These are phyloP conservation scores for Clitopilus hobsonii DNA, from an alignment of 768 basidiomycete genomes.

Conservation along the genomic window DNA sequence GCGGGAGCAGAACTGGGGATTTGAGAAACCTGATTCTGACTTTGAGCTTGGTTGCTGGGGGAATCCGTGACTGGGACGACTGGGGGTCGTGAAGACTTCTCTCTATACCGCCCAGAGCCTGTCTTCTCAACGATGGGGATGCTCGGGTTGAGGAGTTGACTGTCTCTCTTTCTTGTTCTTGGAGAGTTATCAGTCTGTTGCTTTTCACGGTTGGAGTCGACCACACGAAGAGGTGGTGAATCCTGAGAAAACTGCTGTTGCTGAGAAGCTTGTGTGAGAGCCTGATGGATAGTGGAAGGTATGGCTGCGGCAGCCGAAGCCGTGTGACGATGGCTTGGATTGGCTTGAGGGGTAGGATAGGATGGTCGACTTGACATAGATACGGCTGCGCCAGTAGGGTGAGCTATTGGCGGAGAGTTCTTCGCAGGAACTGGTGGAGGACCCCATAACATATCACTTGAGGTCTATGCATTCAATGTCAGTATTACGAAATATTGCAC, in stretches of 20 bases:
- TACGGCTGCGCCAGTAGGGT: neutral
- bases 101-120: neutral
- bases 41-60: neutral
- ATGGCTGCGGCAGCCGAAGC: neutral
- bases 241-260: neutral
- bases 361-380: neutral
- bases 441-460: neutral
- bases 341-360: neutral
- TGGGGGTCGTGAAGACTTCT: neutral
- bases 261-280: neutral
- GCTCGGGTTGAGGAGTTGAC: neutral
- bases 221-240: neutral
- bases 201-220: neutral
- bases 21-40: neutral
- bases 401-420: too few species aligned
- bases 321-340: neutral
- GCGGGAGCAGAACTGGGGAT: neutral
- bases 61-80: neutral
- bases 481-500: neutral
- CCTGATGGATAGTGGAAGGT: neutral
- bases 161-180: neutral
- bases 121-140: neutral
- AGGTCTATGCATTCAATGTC: neutral
- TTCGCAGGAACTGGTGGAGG: neutral
- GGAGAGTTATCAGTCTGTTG: neutral